Evolutionary conservation across 768 basidiomycete genomes (phyloP).

Genomic region (Clathrus columnatus): DNA sequence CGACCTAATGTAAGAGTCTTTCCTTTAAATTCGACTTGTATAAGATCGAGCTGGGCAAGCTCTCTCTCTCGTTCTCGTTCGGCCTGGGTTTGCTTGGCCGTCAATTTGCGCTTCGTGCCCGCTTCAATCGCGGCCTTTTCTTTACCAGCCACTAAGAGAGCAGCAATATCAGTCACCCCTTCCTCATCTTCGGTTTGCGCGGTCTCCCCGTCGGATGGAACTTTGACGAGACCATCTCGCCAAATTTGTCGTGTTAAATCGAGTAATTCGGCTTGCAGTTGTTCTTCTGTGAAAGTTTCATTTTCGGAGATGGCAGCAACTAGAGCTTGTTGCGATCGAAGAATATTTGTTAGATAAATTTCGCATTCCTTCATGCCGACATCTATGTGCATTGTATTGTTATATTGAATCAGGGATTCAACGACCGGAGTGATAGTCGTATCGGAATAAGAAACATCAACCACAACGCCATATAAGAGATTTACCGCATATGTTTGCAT

Average conservation of each 20-base stretch:
- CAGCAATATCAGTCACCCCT: constrained; percentile 83
- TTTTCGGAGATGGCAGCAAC: constrained; percentile 36
- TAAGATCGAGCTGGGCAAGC: constrained; percentile 77
- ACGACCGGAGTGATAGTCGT: constrained; percentile 74
- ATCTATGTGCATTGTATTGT: constrained; percentile 44
- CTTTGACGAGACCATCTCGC: constrained; percentile 57
- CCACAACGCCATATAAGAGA: constrained; percentile 60
- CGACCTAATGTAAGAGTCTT: constrained; percentile 70
- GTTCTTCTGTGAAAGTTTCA: constrained; percentile 35
- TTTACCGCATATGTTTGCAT: constrained; percentile 76
- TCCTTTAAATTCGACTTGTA: constrained; percentile 64
- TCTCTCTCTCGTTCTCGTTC: constrained; percentile 75
- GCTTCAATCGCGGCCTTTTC: constrained; percentile 84
- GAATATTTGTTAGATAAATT: constrained; percentile 62
- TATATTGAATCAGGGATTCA: constrained; percentile 57
- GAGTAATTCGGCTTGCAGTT: constrained; percentile 42
- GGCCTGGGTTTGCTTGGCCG: constrained; percentile 63
- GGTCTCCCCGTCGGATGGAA: constrained; percentile 68
- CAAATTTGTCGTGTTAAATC: constrained; percentile 60
- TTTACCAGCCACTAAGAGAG: constrained; percentile 83
- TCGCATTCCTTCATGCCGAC: constrained; percentile 69
- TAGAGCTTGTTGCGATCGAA: constrained; percentile 61
- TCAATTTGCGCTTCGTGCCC: constrained; percentile 70
- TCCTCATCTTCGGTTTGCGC: constrained; percentile 60
- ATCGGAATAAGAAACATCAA: constrained; percentile 71